Evolutionary conservation across 192 early-diverging fungal species (phyloP).

Genomic region (Backusella westeae): DNA sequence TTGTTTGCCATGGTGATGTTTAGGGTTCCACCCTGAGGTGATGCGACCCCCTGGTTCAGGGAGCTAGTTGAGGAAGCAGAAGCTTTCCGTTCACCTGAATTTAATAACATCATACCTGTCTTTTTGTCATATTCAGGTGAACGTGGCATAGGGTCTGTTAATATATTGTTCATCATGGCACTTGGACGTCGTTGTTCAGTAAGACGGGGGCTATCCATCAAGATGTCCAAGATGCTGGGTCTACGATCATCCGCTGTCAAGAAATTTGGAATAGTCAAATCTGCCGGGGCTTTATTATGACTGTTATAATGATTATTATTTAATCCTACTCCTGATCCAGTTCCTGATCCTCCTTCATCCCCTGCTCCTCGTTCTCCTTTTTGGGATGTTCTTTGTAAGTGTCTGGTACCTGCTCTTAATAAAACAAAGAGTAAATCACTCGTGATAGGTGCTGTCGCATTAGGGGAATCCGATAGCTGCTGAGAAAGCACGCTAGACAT

Average conservation of each 20-base stretch:
- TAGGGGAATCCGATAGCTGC: neutral
- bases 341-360: neutral
- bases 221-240: conserved; percentile 28
- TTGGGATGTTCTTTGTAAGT: conserved; percentile 1
- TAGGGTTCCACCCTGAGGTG: neutral
- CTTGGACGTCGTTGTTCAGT: conserved; percentile 18
- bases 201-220: conserved; percentile 17
- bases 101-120: neutral
- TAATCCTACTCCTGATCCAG: neutral
- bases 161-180: neutral
- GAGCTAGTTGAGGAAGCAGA: conserved; percentile 13
- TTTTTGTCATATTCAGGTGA: conserved; percentile 12
- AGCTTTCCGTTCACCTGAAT: conserved; percentile 11
- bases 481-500: conserved; percentile 19
- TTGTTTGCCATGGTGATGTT: neutral
- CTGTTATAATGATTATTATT: neutral
- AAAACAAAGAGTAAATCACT: conserved; percentile 24
- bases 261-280: neutral
- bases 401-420: neutral
- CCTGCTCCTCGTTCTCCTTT: conserved; percentile 2
- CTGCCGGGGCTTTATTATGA: neutral
- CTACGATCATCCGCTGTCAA: conserved; percentile 13
- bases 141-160: neutral
- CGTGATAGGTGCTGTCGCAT: conserved; percentile 10
- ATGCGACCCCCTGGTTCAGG: conserved; percentile 1